Conservation (phyloP, 2,329 filamentous ascomycete genomes). For the Talaromyces islandicus region DNA sequence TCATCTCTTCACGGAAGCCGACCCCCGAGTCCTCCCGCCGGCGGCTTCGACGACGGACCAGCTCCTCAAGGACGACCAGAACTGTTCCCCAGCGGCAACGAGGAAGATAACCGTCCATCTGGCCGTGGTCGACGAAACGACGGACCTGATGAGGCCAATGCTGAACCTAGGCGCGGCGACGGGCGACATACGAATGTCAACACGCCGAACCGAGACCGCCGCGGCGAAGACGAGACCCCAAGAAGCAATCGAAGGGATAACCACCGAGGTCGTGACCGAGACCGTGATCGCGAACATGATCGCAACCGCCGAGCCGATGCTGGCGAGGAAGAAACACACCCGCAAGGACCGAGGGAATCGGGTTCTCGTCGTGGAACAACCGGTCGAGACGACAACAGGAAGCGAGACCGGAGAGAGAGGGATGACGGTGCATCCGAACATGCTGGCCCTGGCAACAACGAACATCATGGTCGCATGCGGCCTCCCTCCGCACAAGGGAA, state of each 20-base stretch:
- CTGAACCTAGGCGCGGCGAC: slow-evolving; percentile 27
- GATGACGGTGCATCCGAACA: slow-evolving; percentile 21
- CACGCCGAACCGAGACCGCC: slow-evolving; percentile 18
- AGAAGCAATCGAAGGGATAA: slow-evolving; percentile 31
- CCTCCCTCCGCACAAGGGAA: slow-evolving; percentile 28
- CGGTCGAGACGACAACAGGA: slow-evolving; percentile 29
- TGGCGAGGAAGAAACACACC: slow-evolving; percentile 16
- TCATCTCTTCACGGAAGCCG: slow-evolving; percentile 27
- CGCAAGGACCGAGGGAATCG: slow-evolving; percentile 24
- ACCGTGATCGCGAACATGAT: slow-evolving; percentile 29
- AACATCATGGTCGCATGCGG: slow-evolving; percentile 28
- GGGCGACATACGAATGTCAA: slow-evolving; percentile 23
- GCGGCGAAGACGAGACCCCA: slow-evolving; percentile 23
- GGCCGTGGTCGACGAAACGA: slow-evolving; percentile 27
- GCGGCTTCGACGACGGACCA: slow-evolving; percentile 19
- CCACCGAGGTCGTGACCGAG: slow-evolving; percentile 20
- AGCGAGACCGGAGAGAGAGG: slow-evolving; percentile 30
- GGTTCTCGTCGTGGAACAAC: slow-evolving; percentile 23
- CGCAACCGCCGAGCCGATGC: slow-evolving; percentile 27
- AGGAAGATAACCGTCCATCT: slow-evolving; percentile 22
- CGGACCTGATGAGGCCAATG: slow-evolving; percentile 26
- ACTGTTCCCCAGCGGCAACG: slow-evolving; percentile 24
- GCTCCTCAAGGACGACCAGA: slow-evolving; percentile 24
- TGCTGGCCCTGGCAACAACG: slow-evolving; percentile 18
- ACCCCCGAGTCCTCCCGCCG: slow-evolving; percentile 24